Evolutionary conservation across 768 basidiomycete genomes (phyloP), one percentile per base, ranked within the genome.

Genomic region (Amanita thiersii): DNA sequence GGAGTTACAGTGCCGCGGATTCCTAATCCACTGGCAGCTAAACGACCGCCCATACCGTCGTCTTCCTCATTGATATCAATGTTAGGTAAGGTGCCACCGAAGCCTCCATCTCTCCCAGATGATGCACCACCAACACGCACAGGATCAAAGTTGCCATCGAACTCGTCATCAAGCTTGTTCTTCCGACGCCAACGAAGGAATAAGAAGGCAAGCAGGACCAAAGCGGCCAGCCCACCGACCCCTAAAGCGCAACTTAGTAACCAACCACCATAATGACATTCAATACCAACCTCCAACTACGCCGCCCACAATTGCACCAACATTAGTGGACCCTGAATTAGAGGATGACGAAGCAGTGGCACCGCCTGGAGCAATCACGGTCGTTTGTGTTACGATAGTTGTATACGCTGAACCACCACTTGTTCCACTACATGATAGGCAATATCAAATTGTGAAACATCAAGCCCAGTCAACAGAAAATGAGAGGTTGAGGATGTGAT

Each of bases 301-400:
- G 12, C 70, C 70, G 7, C 75, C 75, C 3, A 74, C 65, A 43
- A 77, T 75, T 3, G 72, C 59, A 20, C 63, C 70, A 0, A 60
- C 63, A 43, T 62, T 57, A 9, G 33, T 21, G n/a, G 44, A 21
- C n/a, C 28, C 14, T 6, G 15, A 3, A 14, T 14, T 29, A 11
- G 26, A 19, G 1, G 50, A 10, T 0, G 45, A 7, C 6, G 39
- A 12, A 2, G 63, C 50, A 20, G 54, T 42, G 14, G 44, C 47
- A 5, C 50, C 26, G 1, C 60, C 60, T 1, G 60, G 49, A 9
- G 53, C 46, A 28, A 60, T 11, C 21, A 56, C 52, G 17, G 53
- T 53, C 2, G 62, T 64, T 26, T 51, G 40, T 19, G 44, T 24
- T 9, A 61, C 15, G 26, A 57, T 49, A 5, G 52, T 49, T 4